Percentiles rank a stretch among this genome's conserved stretches.
phyloP scores from a whole-genome alignment of 2,329 filamentous ascomycete species.

The Aspergillus fructus region DNA sequence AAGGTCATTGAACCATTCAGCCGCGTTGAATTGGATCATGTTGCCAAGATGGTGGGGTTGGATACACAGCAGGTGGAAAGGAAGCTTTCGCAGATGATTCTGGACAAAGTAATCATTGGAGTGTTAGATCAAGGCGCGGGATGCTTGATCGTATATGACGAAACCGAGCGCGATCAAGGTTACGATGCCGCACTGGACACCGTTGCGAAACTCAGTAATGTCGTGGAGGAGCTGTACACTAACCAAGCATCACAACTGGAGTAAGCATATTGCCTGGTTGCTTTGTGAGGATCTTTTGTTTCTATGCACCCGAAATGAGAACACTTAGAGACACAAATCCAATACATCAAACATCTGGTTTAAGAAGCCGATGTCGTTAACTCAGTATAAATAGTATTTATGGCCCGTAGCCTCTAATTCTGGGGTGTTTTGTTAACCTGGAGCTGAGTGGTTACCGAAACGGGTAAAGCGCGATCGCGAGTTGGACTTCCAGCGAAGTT shows the following conservation, averaged over 20 bases:
- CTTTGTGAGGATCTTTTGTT: constrained; percentile 6
- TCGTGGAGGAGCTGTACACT: constrained; percentile 95
- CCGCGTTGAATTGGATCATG: constrained; percentile 92
- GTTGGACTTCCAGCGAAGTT: constrained; percentile 28
- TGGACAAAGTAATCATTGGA: constrained; percentile 98
- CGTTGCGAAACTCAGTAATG: constrained; percentile 94
- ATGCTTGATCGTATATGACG: constrained; percentile 94
- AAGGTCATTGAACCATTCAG: constrained; percentile 99
- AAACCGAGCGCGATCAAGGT: constrained; percentile 86
- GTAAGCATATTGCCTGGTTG: constrained; percentile 43
- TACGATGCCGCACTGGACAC: constrained; percentile 94
- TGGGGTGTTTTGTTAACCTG: neutral
- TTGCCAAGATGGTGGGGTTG: constrained; percentile 95
- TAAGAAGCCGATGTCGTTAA: neutral
- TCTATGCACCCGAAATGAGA: constrained; percentile 23
- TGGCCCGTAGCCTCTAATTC: neutral
- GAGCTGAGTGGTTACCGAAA: constrained; percentile 24
- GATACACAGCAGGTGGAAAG: constrained; percentile 96
- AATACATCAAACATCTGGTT: neutral
- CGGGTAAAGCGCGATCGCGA: constrained; percentile 34
- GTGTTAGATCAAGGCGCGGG: constrained; percentile 97
- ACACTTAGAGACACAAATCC: constrained; percentile 24
- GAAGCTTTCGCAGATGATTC: constrained; percentile 98
- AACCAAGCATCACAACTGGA: constrained; percentile 96
- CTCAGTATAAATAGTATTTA: neutral